Evolutionary conservation across 2,329 filamentous ascomycete genomes (phyloP).

Genomic region (Teratosphaeria gauchensis): DNA sequence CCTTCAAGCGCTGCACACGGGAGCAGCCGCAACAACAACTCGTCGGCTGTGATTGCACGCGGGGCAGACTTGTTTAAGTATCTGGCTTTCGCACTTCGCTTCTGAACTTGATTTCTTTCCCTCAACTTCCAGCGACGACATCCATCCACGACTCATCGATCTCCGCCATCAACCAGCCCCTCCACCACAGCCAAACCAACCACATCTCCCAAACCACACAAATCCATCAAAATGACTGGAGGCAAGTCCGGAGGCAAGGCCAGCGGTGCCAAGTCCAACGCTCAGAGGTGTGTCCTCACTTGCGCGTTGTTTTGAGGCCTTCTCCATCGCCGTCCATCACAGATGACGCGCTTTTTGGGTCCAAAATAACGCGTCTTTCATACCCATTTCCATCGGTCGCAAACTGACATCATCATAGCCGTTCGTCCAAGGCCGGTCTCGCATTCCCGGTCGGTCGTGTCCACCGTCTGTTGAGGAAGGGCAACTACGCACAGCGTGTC

Average conservation of each 20-base stretch:
- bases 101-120: constrained; percentile 2
- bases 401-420: constrained; percentile 51
- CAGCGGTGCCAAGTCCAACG: constrained; percentile 89
- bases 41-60: not conserved
- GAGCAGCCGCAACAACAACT: not conserved
- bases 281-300: constrained; percentile 76
- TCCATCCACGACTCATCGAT: constrained; percentile 19
- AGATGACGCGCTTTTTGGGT: constrained; percentile 35
- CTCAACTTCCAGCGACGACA: constrained; percentile 29
- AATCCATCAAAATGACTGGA: constrained; percentile 90
- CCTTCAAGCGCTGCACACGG: constrained; percentile 2
- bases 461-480: constrained; percentile 96
- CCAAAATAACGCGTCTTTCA: constrained; percentile 22
- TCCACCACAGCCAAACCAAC: constrained; percentile 22
- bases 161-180: constrained; percentile 21
- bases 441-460: constrained; percentile 99
- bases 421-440: constrained; percentile 98
- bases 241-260: constrained; percentile 99
- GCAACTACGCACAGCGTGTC: constrained; percentile 99
- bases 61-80: not conserved
- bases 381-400: constrained; percentile 12
- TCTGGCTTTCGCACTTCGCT: constrained; percentile 7
- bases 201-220: constrained; percentile 30
- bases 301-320: constrained; percentile 5
- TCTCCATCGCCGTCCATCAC: constrained; percentile 11